Evolutionary conservation across 306 rosid genomes (phyloP), one percentile per base, ranked within the genome.

Genomic region (Acacia confusa): DNA sequence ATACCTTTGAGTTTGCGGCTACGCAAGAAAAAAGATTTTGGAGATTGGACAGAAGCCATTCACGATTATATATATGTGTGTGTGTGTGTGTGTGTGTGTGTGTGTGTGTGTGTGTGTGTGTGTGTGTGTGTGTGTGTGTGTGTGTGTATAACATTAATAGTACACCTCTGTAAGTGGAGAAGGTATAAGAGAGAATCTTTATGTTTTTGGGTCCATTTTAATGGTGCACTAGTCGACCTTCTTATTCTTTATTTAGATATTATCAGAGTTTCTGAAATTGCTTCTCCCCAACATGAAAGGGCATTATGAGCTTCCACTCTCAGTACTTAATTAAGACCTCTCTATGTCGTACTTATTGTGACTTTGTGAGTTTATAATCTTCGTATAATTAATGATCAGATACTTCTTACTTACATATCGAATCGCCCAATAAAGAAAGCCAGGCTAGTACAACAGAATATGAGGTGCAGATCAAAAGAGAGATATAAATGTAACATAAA

Each of bases 1-100:
- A 36, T 65, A 81, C 41, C 71, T 73, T 79, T 79, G 78, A 84
- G 67, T 53, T 69, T 84, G 81, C 34, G 79, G 87, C 82, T 84
- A 63, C 32, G 19, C 47, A 72, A 61, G 1, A 38, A 65, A 17
- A 48, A 57, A 72, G 41, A 66, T 72, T 41, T 67, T 1, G 24
- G 72, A 76, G 77, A 80, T 40, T 68, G 64, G 77, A 83, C 72
- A 78, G 74, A 86, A 60, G 61, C 89, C 83, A 63, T 77, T 67
- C 82, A 73, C 76, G 6, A 36, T 36, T 36, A 72, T 71, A 11
- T 14, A 30, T 11, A n/a, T n/a, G n/a, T n/a, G n/a, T n/a, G n/a
- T n/a, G n/a, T n/a, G n/a, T n/a, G n/a, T n/a, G n/a, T n/a, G n/a
- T n/a, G n/a, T n/a, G n/a, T n/a, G n/a, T n/a, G n/a, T n/a, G n/a